A percentile compares a stretch with the other conserved stretches of the same genome.
These are phyloP conservation scores for Gentiana dahurica DNA, from an alignment of 257 asterid genomes.

Conservation along the genomic window DNA sequence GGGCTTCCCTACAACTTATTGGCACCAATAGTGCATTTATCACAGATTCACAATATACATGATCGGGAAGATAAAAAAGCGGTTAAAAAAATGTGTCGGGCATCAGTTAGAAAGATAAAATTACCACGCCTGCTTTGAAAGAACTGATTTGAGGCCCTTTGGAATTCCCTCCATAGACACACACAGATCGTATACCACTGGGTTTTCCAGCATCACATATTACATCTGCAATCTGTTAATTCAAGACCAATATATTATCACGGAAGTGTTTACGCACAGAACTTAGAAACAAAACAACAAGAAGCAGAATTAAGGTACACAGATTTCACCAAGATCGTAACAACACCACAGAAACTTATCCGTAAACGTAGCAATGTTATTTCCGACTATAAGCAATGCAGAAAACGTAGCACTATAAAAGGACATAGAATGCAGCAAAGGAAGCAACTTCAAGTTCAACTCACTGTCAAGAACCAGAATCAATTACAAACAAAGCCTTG, in stretches of 20 bases:
- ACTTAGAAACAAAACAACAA: no score
- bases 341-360: no score
- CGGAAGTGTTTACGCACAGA: no score
- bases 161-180: constrained; percentile 86
- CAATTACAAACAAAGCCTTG: background rate
- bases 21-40: no score
- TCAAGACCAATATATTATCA: background rate
- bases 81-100: background rate
- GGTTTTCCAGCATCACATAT: constrained; percentile 89
- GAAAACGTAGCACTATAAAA: no score
- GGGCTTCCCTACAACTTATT: no score
- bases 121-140: constrained; percentile 88
- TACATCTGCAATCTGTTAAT: constrained; percentile 70
- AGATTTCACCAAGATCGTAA: background rate
- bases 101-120: constrained; percentile 14
- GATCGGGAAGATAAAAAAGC: no score
- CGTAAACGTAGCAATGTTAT: no score
- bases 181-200: constrained; percentile 59
- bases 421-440: background rate
- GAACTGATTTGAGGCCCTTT: constrained; percentile 89
- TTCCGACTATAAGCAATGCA: no score
- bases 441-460: no score
- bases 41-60: no score
- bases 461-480: background rate
- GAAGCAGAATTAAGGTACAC: no score